Percentiles rank a stretch among this genome's conserved stretches.
Conservation (phyloP, 164 flowering plant genomes). For the Taxillus chinensis region DNA sequence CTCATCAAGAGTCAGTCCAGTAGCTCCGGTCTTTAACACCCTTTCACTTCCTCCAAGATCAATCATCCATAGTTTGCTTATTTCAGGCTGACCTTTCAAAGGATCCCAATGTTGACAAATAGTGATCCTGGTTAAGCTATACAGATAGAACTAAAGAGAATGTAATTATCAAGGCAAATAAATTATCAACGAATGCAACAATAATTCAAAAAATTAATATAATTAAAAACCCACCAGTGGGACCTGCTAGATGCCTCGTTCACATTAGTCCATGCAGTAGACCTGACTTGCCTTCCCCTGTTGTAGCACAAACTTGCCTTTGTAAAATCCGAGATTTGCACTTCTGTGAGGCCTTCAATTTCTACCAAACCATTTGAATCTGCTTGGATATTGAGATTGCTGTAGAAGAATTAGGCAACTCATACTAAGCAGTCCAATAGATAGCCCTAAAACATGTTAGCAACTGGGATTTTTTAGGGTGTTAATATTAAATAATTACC, state of each 20-base stretch:
- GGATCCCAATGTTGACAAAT: slow-evolving; percentile 32
- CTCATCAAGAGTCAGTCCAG: slow-evolving; percentile 74
- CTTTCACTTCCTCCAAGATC: slow-evolving; percentile 94
- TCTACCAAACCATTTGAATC: slow-evolving; percentile 62
- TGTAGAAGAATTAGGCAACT: slow-evolving; percentile 24
- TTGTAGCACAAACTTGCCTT: slow-evolving; percentile 63
- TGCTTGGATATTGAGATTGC: slow-evolving; percentile 69
- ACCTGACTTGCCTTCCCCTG: slow-evolving; percentile 54
- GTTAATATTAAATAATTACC: slow-evolving; percentile 23
- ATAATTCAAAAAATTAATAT: background rate
- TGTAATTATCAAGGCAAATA: slow-evolving; percentile 22
- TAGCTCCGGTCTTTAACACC: slow-evolving; percentile 71
- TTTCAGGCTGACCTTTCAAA: slow-evolving; percentile 23
- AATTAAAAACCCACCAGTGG: slow-evolving; percentile 58
- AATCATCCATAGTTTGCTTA: slow-evolving; percentile 80
- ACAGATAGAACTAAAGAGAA: slow-evolving; percentile 40
- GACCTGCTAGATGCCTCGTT: slow-evolving; percentile 85
- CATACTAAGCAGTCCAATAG: slow-evolving; percentile 14
- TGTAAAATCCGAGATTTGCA: slow-evolving; percentile 38
- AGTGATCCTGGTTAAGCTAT: slow-evolving; percentile 68
- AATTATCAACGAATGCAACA: slow-evolving; percentile 9
- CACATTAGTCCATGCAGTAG: slow-evolving; percentile 75
- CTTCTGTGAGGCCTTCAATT: slow-evolving; percentile 63
- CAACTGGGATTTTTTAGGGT: background rate
- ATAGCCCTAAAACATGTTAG: background rate